Base-by-base conservation (phyloP, 2,329 filamentous ascomycete species). In the Ceratocystis cubensis region DNA sequence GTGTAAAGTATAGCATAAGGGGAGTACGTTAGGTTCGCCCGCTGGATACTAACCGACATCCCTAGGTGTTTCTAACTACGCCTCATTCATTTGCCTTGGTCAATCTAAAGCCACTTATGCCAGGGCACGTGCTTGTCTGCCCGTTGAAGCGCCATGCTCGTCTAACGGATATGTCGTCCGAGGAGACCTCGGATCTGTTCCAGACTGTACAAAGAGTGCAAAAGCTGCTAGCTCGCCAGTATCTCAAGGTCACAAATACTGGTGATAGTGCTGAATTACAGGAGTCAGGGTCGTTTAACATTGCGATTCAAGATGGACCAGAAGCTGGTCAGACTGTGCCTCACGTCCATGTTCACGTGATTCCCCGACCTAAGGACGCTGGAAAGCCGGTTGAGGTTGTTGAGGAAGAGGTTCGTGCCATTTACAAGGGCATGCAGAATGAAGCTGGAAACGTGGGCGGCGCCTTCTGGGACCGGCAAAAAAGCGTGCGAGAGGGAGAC, bases 291-390 rank as follows among this genome's bases (percentile, higher is more conserved):
- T 88, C 89, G 68, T 88, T 97, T 77, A 97, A 96, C 73, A 86
- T 99, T 63, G 92, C 93, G 0, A 83, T 99, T n/a, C 94, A 99
- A 75, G 94, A 99, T 75, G 94, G 94, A 22, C 78, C 81, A 41
- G 90, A 91, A 68, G 91, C 94, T 0, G 94, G 94, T 0, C 94
- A 99, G 81, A 96, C 91, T 67, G 93, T 99, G 57, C 81, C 90
- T 7, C 94, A 99, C 77, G 85, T 96, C 15, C 94, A 99, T 77
- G 88, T 91, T 30, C 94, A 99, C 77, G 83, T 96, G 62, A 93
- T 96, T 65, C 92, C 92, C 22, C 79, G 92, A 45, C 78, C 77
- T 67, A 82, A 85, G 48, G 80, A 85, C 73, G 2, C 37, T 25
- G 50, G 17, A 3, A 68, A 68, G 30, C 81, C 74, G 73, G 78